Base-by-base conservation (phyloP, 2,329 filamentous ascomycete genomes). In the Neonectria neomacrospora region DNA sequence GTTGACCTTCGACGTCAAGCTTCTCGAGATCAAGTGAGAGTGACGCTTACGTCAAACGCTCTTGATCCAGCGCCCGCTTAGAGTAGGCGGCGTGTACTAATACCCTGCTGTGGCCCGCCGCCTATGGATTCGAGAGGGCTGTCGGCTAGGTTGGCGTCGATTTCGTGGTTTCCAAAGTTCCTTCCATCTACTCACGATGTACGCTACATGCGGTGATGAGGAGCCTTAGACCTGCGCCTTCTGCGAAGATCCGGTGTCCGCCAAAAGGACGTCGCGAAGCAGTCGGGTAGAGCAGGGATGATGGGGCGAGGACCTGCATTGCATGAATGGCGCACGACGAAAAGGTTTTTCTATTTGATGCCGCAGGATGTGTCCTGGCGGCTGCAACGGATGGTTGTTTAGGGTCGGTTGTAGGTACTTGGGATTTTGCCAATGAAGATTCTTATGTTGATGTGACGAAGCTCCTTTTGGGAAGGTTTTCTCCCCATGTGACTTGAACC, bases 1-100 rank as follows among this genome's bases (percentile, higher is more conserved):
- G 71, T 83, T 99, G 79, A 88, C 91, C 78, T 99, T 99, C 79
- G 96, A 99, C 79, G 86, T 96, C 74, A 96, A 95, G 86, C 84
- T 94, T 57, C 82, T 95, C 58, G 90, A 91, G 80, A 92, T 94
- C 81, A 94, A 94, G 85, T 94, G 90, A 84, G 80, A 61, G 67
- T 52, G 50, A 54, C 37, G 58, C 54, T 39, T 22, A 30, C 54
- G 52, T 53, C 48, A 30, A 56, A 41, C 47, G 39, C 45, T 48
- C 57, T 64, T 47, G 50, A 67, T 63, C 55, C 62, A 53, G 48
- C 57, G 54, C 55, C 56, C 42, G 64, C 63, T 61, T 32, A 42
- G 41, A 54, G 60, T 63, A 48, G 58, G 61, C 59, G 65, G 63
- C 60, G 54, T 69, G 63, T 69, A 70, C 66, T 69, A 67, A 73